Evolutionary conservation across 805 yeast species (phyloP).

Genomic region (Hanseniaspora valbyensis): DNA sequence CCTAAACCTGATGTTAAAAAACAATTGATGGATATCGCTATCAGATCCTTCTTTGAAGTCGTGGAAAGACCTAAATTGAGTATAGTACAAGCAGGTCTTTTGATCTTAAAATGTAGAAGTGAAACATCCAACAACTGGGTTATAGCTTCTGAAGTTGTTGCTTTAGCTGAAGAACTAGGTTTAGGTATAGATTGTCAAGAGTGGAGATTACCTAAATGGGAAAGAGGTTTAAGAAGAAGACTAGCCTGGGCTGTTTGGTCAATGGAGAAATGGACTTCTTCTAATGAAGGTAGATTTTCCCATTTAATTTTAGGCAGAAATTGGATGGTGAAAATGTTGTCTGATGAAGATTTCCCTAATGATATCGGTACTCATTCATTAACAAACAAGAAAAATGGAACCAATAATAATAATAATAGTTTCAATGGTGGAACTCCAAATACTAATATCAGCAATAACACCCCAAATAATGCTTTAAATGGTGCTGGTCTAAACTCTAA

Average conservation of each 20-base stretch:
- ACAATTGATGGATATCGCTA: constrained; percentile 57
- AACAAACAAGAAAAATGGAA: neutral
- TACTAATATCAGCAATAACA: constrained; percentile 3
- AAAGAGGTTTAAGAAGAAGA: constrained; percentile 73
- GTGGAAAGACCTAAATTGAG: constrained; percentile 80
- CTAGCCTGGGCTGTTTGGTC: constrained; percentile 92
- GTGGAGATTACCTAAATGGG: constrained; percentile 95
- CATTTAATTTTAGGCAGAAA: constrained; percentile 60
- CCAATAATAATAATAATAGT: neutral
- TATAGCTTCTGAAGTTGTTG: constrained; percentile 73
- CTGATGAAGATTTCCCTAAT: constrained; percentile 69
- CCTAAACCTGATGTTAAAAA: constrained; percentile 66
- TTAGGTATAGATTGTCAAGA: constrained; percentile 78
- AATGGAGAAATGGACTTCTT: constrained; percentile 83
- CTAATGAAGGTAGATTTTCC: constrained; percentile 74
- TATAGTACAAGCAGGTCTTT: constrained; percentile 80
- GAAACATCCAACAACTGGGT: constrained; percentile 70
- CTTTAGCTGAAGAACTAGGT: constrained; percentile 82
- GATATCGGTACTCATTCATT: constrained; percentile 33
- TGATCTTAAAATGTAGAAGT: constrained; percentile 51
- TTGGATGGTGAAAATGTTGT: constrained; percentile 66
- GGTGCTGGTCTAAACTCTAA: constrained; percentile 12
- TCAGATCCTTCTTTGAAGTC: constrained; percentile 55
- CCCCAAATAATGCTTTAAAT: constrained; percentile 9
- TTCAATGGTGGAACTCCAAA: constrained; percentile 10